Evolutionary conservation across 2,329 filamentous ascomycete species (phyloP).

Genomic region (Fusarium albosuccineum): DNA sequence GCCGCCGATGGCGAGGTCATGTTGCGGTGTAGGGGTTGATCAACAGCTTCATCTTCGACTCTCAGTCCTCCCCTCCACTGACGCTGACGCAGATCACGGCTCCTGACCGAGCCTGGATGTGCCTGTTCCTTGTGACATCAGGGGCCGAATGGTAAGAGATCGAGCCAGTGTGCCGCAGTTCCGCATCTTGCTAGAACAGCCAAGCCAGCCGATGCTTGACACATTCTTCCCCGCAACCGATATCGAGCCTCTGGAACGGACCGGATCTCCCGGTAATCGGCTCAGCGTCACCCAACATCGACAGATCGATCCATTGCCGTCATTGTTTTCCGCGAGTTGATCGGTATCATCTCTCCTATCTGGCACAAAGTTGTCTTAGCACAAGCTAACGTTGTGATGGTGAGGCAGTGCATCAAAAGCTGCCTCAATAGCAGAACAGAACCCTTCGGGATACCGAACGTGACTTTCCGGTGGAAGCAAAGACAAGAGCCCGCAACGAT

Average conservation of each 20-base stretch:
- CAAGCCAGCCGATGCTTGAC: constrained; percentile 10
- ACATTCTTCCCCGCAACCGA: neutral
- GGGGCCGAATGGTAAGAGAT: constrained; percentile 7
- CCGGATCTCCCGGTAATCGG: constrained; percentile 10
- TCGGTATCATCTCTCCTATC: neutral
- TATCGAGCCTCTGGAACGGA: neutral
- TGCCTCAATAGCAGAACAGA: neutral
- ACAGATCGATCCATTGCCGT: neutral
- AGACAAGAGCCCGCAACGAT: neutral
- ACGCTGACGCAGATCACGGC: neutral
- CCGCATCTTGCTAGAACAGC: neutral
- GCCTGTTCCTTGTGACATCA: neutral
- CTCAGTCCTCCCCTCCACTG: constrained; percentile 10
- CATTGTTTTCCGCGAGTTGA: neutral
- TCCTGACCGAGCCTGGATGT: constrained; percentile 14
- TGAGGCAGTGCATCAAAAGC: neutral
- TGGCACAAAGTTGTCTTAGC: neutral
- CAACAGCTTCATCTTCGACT: neutral
- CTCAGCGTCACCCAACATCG: neutral
- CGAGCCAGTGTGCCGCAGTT: neutral
- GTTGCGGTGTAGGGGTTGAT: neutral
- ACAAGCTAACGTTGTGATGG: neutral
- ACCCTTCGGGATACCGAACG: neutral
- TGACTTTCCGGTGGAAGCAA: neutral
- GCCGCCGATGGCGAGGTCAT: constrained; percentile 11